Conservation (phyloP, 2,329 filamentous ascomycete genomes). For the Penicillium griseofulvum region DNA sequence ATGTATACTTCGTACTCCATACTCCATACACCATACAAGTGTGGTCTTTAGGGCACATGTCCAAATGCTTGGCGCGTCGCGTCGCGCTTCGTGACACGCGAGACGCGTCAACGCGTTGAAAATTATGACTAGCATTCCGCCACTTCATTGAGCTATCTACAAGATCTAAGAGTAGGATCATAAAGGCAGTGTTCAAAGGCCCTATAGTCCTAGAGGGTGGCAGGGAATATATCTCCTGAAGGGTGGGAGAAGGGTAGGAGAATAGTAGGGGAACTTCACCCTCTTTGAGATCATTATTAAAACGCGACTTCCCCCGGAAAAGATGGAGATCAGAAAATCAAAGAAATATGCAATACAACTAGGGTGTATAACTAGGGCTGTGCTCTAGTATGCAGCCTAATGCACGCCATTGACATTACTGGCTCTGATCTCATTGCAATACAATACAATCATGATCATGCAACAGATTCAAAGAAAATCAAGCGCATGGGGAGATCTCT, state of each 20-base stretch:
- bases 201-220: constrained; percentile 7
- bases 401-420: constrained; percentile 13
- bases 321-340: neutral
- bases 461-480: neutral
- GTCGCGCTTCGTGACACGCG: neutral
- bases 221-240: constrained; percentile 13
- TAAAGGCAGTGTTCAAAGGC: neutral
- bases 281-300: constrained; percentile 15
- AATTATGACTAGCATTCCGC: neutral
- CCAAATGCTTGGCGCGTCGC: neutral
- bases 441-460: constrained; percentile 13
- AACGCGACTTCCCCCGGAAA: constrained; percentile 7
- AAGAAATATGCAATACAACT: neutral
- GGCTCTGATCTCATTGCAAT: neutral
- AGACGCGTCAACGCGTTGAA: neutral
- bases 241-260: constrained; percentile 5
- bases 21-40: neutral
- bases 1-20: neutral
- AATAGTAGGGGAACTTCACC: neutral
- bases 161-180: neutral
- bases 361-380: neutral
- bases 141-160: neutral
- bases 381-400: neutral
- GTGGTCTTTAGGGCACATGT: neutral
- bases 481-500: neutral